Evolutionary conservation across 176 grass and related monocot genomes (phyloP).

Genomic region (Alloteropsis semialata): DNA sequence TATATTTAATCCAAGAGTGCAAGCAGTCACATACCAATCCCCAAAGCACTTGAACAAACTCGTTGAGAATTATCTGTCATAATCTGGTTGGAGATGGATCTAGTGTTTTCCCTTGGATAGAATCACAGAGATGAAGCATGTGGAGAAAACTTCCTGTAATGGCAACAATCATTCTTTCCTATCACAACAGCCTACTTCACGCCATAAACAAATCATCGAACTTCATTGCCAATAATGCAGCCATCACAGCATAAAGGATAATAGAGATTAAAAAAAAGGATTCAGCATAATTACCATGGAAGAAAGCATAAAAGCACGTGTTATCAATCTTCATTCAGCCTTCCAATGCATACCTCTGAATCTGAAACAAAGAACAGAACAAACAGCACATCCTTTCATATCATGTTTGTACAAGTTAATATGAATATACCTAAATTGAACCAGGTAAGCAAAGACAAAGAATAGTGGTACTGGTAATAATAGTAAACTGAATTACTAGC

Average conservation of each 20-base stretch:
- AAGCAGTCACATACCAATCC: conserved; percentile 29
- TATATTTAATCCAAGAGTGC: not conserved
- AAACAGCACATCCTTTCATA: conserved; percentile 15
- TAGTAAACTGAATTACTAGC: not conserved
- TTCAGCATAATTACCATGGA: conserved; percentile 34
- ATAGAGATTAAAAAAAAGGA: not conserved
- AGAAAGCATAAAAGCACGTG: conserved; percentile 6
- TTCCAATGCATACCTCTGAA: conserved; percentile 62
- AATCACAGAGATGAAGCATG: conserved; percentile 15
- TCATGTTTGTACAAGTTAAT: conserved; percentile 9
- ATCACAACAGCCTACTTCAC: not conserved
- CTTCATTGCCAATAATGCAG: conserved; percentile 15
- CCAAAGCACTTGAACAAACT: conserved; percentile 26
- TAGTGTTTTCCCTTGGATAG: not conserved
- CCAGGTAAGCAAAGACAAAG: not conserved
- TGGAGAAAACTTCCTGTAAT: conserved; percentile 16
- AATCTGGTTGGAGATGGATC: conserved; percentile 25
- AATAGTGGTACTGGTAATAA: not conserved
- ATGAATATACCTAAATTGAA: conserved; percentile 1
- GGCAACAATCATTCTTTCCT: conserved; percentile 21
- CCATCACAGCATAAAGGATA: conserved; percentile 4
- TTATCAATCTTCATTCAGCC: conserved; percentile 31
- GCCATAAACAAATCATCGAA: not conserved
- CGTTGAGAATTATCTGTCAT: conserved; percentile 27
- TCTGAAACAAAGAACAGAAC: conserved; percentile 37